Conservation (phyloP, 78 protist species). For the Monosiga brevicollis region DNA sequence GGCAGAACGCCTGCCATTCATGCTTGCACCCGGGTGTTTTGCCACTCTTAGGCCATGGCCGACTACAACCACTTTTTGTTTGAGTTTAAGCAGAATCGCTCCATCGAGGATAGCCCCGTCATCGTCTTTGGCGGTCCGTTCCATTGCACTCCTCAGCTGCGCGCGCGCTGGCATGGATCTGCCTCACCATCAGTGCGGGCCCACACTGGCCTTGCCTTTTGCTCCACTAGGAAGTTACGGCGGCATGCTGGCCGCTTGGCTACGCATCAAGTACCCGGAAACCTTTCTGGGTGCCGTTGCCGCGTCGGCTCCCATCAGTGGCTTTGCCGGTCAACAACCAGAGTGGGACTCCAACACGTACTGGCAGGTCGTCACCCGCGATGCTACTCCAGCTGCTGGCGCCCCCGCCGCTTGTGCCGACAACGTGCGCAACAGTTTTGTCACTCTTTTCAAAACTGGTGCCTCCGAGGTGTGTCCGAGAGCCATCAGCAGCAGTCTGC, state of each 20-base stretch:
- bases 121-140: neutral
- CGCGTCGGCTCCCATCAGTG: conserved; percentile 44
- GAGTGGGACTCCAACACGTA: neutral
- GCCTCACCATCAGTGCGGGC: too few species aligned
- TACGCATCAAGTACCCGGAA: neutral
- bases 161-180: too few species aligned
- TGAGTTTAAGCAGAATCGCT: neutral
- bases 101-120: neutral
- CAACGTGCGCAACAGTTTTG: neutral
- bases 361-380: neutral
- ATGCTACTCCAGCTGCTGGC: neutral
- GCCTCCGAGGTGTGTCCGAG: too few species aligned
- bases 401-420: neutral
- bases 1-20: neutral
- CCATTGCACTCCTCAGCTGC: too few species aligned
- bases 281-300: conserved; percentile 36
- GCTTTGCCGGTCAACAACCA: neutral
- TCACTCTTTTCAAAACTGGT: too few species aligned
- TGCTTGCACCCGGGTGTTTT: neutral
- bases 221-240: conserved; percentile 41
- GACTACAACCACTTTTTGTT: neutral
- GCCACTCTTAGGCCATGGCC: neutral
- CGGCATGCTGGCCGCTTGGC: conserved; percentile 52
- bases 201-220: conserved; percentile 25
- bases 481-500: too few species aligned